These are phyloP conservation scores for Pneumocystis wakefieldiae DNA, from an alignment of 1,139 yeast species.

Conservation along the genomic window DNA sequence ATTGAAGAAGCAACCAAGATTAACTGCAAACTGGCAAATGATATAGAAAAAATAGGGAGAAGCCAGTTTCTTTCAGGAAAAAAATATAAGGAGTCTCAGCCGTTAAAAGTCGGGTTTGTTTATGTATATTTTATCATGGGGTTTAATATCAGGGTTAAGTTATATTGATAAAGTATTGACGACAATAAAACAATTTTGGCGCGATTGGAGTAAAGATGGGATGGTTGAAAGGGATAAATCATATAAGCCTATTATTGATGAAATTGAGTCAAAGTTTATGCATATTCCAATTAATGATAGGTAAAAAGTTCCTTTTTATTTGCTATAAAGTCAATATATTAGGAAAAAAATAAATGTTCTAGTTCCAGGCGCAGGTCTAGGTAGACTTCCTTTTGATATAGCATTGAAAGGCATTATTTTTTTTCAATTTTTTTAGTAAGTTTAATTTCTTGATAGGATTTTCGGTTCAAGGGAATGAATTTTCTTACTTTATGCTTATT, in stretches of 20 bases:
- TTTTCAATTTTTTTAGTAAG: neutral
- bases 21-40: neutral
- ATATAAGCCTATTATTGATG: conserved; percentile 34
- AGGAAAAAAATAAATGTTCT: conserved; percentile 36
- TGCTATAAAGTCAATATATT: neutral
- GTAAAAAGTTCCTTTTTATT: conserved; percentile 12
- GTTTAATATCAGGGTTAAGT: neutral
- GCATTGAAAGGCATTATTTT: conserved; percentile 32
- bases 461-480: conserved; percentile 71
- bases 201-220: conserved; percentile 54
- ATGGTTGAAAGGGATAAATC: conserved; percentile 18
- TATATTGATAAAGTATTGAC: conserved; percentile 48
- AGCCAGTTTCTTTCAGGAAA: neutral
- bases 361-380: conserved; percentile 77
- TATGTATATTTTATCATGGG: neutral
- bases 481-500: conserved; percentile 65
- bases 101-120: neutral
- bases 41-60: neutral
- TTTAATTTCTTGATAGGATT: conserved; percentile 28
- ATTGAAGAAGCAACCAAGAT: neutral
- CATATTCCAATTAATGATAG: conserved; percentile 17
- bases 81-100: neutral
- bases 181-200: conserved; percentile 44
- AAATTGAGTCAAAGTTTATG: conserved; percentile 34
- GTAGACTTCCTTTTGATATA: conserved; percentile 59